Evolutionary conservation across 106 monocot genomes (phyloP).

Genomic region (Platanthera zijinensis): DNA sequence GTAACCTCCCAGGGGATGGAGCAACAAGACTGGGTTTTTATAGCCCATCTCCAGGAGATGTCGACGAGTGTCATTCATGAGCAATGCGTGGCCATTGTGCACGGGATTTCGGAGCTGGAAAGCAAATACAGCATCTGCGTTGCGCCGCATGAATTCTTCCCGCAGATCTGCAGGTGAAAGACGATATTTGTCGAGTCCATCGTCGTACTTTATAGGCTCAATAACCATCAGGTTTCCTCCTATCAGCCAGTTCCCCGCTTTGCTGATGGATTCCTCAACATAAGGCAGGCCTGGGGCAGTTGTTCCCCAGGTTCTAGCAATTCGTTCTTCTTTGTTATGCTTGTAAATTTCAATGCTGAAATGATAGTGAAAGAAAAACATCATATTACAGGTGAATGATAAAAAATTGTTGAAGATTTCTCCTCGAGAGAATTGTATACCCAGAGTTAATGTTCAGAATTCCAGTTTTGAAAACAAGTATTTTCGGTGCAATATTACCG

Average conservation of each 20-base stretch:
- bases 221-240: slow-evolving; percentile 84
- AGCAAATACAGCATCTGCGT: slow-evolving; percentile 92
- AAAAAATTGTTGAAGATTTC: neutral
- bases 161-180: slow-evolving; percentile 80
- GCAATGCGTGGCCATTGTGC: slow-evolving; percentile 92
- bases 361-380: slow-evolving; percentile 7
- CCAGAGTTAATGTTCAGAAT: neutral
- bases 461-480: neutral
- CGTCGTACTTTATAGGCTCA: slow-evolving; percentile 85
- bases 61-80: slow-evolving; percentile 81
- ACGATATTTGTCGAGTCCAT: slow-evolving; percentile 79
- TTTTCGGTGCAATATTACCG: neutral
- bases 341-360: slow-evolving; percentile 91
- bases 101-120: slow-evolving; percentile 94
- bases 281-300: slow-evolving; percentile 80
- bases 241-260: slow-evolving; percentile 83
- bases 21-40: slow-evolving; percentile 71
- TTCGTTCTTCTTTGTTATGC: slow-evolving; percentile 90
- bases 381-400: neutral
- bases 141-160: slow-evolving; percentile 64
- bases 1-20: slow-evolving; percentile 85
- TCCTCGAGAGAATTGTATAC: neutral
- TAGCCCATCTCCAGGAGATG: slow-evolving; percentile 83
- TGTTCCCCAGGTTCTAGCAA: slow-evolving; percentile 96
- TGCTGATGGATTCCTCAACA: slow-evolving; percentile 67